Percentiles rank a stretch among this genome's conserved stretches.
These are phyloP conservation scores for Fusarium pseudograminearum DNA, from an alignment of 2,329 filamentous ascomycete genomes.

Conservation along the genomic window DNA sequence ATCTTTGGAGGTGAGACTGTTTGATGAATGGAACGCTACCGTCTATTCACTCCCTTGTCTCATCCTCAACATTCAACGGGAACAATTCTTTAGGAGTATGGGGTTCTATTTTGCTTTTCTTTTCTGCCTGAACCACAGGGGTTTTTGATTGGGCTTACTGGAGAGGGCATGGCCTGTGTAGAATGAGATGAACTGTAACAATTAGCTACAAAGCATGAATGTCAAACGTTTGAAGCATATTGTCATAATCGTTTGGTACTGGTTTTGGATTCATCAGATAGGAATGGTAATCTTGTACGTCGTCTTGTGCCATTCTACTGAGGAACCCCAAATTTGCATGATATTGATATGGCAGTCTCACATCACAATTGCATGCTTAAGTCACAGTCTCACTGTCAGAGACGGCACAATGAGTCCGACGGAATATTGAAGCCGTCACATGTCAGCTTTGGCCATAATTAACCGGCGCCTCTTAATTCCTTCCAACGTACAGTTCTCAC, in stretches of 20 bases:
- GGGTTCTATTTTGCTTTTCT: slow-evolving; percentile 40
- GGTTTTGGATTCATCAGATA: not conserved
- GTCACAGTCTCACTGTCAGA: not conserved
- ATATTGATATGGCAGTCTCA: not conserved
- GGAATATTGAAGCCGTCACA: not conserved
- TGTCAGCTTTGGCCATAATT: not conserved
- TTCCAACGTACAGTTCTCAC: not conserved
- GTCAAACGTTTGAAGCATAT: slow-evolving; percentile 25
- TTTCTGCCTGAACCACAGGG: slow-evolving; percentile 32
- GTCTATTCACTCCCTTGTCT: slow-evolving; percentile 23
- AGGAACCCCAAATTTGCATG: not conserved
- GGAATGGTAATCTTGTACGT: not conserved
- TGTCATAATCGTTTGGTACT: no score
- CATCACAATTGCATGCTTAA: not conserved
- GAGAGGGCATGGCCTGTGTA: slow-evolving; percentile 7
- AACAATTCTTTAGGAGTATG: slow-evolving; percentile 42
- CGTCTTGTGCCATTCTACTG: not conserved
- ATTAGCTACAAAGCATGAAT: slow-evolving; percentile 34
- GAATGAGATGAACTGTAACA: slow-evolving; percentile 39
- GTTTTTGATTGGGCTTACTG: slow-evolving; percentile 21
- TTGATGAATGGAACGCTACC: slow-evolving; percentile 25
- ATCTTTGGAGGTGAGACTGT: slow-evolving; percentile 18
- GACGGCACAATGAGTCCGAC: not conserved
- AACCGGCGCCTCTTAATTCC: not conserved
- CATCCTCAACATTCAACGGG: slow-evolving; percentile 32